Percentiles rank a stretch among this genome's conserved stretches.
Conservation (phyloP, 495 filamentous ascomycete genomes). For the Aspergillus taichungensis region DNA sequence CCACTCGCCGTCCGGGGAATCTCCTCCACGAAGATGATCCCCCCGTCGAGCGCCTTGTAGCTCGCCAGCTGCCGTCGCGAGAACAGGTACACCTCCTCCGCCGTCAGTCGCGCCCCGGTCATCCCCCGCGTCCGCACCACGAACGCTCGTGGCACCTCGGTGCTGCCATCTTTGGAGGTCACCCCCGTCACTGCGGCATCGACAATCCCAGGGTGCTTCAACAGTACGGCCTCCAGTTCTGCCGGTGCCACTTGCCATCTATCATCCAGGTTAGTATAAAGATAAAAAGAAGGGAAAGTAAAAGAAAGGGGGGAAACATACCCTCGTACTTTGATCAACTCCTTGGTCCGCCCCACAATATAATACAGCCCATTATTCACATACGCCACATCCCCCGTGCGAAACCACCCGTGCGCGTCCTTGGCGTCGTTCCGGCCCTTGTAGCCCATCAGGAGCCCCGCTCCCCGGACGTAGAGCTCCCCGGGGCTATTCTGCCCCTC, state of each 20-base stretch:
- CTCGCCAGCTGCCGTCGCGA: conserved; percentile 49
- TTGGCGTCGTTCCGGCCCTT: conserved; percentile 31
- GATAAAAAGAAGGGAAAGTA: conserved; percentile 2
- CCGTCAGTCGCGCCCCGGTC: conserved; percentile 27
- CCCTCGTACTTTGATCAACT: conserved; percentile 62
- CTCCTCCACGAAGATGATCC: conserved; percentile 61
- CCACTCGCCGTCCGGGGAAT: conserved; percentile 73
- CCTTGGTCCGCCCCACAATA: conserved; percentile 73
- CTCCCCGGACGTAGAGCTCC: conserved; percentile 44
- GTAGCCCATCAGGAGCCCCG: conserved; percentile 28
- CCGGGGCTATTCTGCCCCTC: conserved; percentile 38
- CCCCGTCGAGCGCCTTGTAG: conserved; percentile 64
- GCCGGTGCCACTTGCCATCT: conserved; percentile 74
- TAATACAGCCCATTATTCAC: conserved; percentile 49
- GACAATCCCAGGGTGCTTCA: conserved; percentile 56
- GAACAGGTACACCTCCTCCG: conserved; percentile 53
- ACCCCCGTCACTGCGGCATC: conserved; percentile 79
- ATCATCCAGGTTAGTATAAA: neutral
- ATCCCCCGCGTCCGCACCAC: conserved; percentile 45
- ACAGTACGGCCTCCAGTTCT: conserved; percentile 71
- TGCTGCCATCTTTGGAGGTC: conserved; percentile 38
- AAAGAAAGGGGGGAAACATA: conserved; percentile 12
- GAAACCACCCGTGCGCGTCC: conserved; percentile 59
- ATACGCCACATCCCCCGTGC: conserved; percentile 67
- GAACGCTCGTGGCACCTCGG: conserved; percentile 66